Conservation (phyloP, 2,329 filamentous ascomycete genomes). For the Alternaria hordeiaustralica region DNA sequence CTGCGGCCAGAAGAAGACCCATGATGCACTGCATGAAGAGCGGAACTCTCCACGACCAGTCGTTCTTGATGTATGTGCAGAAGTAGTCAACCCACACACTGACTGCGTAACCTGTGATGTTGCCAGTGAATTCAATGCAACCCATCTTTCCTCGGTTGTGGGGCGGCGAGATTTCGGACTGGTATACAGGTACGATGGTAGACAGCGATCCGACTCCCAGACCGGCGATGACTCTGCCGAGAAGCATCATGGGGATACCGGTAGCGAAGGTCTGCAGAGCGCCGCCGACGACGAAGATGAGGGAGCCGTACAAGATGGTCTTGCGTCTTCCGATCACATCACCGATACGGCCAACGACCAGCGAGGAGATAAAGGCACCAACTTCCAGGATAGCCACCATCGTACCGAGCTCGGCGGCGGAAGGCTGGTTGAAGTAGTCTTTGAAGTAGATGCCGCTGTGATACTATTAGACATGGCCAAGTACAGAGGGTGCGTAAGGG, state of each 20-base stretch:
- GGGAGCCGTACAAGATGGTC: constrained; percentile 92
- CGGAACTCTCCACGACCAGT: constrained; percentile 90
- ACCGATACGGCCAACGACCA: constrained; percentile 85
- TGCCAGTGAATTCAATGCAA: constrained; percentile 97
- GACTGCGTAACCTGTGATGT: constrained; percentile 92
- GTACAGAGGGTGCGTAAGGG: constrained; percentile 25
- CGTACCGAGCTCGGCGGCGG: constrained; percentile 85
- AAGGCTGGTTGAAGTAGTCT: constrained; percentile 90
- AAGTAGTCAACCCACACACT: constrained; percentile 99
- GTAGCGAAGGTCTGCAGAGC: constrained; percentile 82
- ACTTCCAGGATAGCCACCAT: constrained; percentile 98
- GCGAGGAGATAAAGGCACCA: constrained; percentile 87
- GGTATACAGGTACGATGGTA: constrained; percentile 61
- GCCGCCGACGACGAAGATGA: constrained; percentile 84
- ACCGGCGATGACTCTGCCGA: constrained; percentile 59
- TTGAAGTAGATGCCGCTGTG: constrained; percentile 83
- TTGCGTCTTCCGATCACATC: constrained; percentile 88
- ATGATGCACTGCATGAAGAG: constrained; percentile 93
- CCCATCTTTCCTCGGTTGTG: constrained; percentile 95
- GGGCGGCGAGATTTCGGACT: constrained; percentile 75
- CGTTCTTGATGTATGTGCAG: constrained; percentile 84
- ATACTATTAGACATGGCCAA: constrained; percentile 35
- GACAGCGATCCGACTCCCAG: constrained; percentile 59
- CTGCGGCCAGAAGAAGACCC: constrained; percentile 82
- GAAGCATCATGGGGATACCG: constrained; percentile 85